These are phyloP conservation scores for Panellus pusillus DNA, from an alignment of 768 basidiomycete species.

Conservation along the genomic window DNA sequence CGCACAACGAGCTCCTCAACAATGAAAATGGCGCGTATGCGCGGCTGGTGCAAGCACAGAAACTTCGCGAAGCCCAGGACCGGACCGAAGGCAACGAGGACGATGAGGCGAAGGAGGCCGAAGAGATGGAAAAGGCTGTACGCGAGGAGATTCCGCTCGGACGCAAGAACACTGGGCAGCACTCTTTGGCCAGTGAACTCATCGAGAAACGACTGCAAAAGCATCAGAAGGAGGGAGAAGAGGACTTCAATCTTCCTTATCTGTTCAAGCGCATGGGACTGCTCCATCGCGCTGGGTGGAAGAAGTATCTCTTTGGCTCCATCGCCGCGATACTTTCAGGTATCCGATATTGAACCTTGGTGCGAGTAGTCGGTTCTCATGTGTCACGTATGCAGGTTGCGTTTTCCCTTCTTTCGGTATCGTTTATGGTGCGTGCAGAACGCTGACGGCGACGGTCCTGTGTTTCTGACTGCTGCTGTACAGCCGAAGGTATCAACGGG, in stretches of 20 bases:
- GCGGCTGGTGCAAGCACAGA: conserved; percentile 76
- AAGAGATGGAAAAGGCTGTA: conserved; percentile 56
- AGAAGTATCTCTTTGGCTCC: conserved; percentile 56
- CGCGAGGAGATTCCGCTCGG: conserved; percentile 65
- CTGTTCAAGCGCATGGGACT: conserved; percentile 69
- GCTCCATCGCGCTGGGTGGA: conserved; percentile 61
- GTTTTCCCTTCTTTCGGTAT: background rate
- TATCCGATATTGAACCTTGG: conserved; percentile 67
- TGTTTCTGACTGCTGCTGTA: background rate
- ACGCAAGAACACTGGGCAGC: conserved; percentile 52
- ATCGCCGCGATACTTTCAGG: conserved; percentile 61
- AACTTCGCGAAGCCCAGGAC: conserved; percentile 59
- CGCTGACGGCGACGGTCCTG: background rate
- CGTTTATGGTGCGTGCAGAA: conserved; percentile 6
- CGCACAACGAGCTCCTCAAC: conserved; percentile 66
- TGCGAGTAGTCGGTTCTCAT: conserved; percentile 10
- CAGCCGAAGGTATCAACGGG: conserved; percentile 56
- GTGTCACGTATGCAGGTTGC: too few species aligned
- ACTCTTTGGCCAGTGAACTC: conserved; percentile 70
- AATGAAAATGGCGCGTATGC: conserved; percentile 66
- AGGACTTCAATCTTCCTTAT: conserved; percentile 49
- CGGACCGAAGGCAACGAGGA: conserved; percentile 24
- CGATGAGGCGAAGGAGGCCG: conserved; percentile 32
- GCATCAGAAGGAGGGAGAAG: conserved; percentile 30
- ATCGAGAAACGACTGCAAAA: conserved; percentile 49